Conservation (phyloP, 2,329 filamentous ascomycete genomes). For the Stylonectria norvegica region DNA sequence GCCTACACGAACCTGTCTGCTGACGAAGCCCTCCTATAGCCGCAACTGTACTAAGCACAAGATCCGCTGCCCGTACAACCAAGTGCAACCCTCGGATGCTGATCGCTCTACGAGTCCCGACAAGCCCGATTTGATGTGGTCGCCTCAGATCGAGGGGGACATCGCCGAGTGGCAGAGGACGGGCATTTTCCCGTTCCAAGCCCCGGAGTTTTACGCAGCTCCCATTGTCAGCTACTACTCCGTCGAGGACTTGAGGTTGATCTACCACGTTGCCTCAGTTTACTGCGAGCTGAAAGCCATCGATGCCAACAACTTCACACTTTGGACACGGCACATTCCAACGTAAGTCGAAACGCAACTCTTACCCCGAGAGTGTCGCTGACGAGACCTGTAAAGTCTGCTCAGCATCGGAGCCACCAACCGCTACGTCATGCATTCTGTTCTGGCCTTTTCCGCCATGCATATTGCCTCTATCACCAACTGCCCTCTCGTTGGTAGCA, state of each 20-base stretch:
- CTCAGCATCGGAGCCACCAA: conserved; percentile 78
- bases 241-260: conserved; percentile 76
- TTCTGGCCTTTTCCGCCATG: conserved; percentile 90
- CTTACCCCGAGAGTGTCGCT: conserved; percentile 8
- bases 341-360: conserved; percentile 62
- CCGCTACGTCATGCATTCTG: conserved; percentile 88
- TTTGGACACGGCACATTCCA: conserved; percentile 91
- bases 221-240: conserved; percentile 71
- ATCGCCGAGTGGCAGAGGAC: conserved; percentile 82
- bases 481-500: conserved; percentile 78
- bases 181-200: conserved; percentile 80
- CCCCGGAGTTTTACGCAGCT: conserved; percentile 71
- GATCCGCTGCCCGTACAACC: conserved; percentile 96
- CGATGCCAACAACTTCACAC: conserved; percentile 77
- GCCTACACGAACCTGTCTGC: too few species aligned
- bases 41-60: conserved; percentile 99
- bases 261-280: conserved; percentile 85
- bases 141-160: conserved; percentile 75
- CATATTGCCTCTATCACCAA: conserved; percentile 88
- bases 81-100: conserved; percentile 64
- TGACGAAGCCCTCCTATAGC: conserved; percentile 46
- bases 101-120: conserved; percentile 59
- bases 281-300: conserved; percentile 77
- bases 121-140: conserved; percentile 75
- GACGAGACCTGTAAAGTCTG: conserved; percentile 22